Base-by-base conservation (phyloP, 2,329 filamentous ascomycete genomes). In the Cordyceps militaris region DNA sequence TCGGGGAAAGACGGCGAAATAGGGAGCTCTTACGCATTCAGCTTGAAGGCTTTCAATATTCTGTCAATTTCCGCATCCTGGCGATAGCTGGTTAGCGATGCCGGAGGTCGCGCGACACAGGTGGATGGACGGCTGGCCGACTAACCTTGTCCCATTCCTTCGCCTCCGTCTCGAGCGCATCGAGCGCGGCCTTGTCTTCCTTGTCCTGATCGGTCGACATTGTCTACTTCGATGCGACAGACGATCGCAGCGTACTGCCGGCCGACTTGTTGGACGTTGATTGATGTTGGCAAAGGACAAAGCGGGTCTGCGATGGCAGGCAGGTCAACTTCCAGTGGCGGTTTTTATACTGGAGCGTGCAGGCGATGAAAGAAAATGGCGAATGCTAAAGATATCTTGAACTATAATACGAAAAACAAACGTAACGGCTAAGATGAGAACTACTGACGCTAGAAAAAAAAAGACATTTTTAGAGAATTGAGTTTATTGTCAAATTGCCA, bases 1-100 rank as follows among this genome's bases (percentile, higher is more conserved):
- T 3, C 16, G 19, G 8, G 24, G 11, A 34, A 10, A 21, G 16
- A 51, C 5, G 11, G 59, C n/a, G 1, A 42, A 28, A 34, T 21
- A 50, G 26, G 58, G 42, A 7, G 4, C 1, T 34, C 76, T 65
- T 70, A 81, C 78, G 82, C 81, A 69, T 85, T 79, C 19, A 85
- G 84, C 66, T 88, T 85, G 73, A 99, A 99, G 49, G 92, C 89
- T 67, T 88, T 88, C 64, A 96, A 80, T 65, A 99, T 99, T 60
- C 93, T 88, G 69, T 96, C 90, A 66, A 97, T 97, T 71, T 97
- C 93, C 60, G 88, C 87, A 81, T 97, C 94, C 89, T 96, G 63
- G 9, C 3, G 14, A n/a, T 23, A 16, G n/a, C 32, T 49, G 43
- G 34, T 54, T 46, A 54, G 56, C 50, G 34, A 16, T 14, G 19